Percentiles rank a stretch among this genome's conserved stretches.
Conservation (phyloP, 2,329 filamentous ascomycete species). For the Fusarium acutatum region DNA sequence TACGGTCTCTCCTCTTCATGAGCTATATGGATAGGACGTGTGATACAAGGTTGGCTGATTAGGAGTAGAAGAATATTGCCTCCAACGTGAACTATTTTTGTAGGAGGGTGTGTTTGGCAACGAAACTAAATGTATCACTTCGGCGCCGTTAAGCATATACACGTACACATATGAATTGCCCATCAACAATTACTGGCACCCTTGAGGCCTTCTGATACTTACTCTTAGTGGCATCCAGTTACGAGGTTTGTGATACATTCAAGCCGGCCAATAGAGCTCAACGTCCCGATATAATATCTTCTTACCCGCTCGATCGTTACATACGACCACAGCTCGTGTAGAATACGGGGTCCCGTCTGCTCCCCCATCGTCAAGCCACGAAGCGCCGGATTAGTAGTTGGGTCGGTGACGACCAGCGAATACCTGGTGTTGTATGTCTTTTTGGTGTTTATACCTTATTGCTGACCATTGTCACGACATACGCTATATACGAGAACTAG, state of each 20-base stretch:
- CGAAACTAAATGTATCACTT: background rate
- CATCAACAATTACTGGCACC: background rate
- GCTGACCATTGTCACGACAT: background rate
- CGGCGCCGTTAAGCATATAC: background rate
- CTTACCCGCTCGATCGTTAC: background rate
- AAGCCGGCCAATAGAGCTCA: background rate
- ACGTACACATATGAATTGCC: background rate
- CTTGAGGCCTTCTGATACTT: background rate
- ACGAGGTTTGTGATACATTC: background rate
- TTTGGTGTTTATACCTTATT: slow-evolving; percentile 2
- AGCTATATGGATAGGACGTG: background rate
- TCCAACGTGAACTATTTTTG: background rate
- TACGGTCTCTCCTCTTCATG: background rate
- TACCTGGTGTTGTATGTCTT: slow-evolving; percentile 37
- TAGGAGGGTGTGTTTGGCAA: background rate
- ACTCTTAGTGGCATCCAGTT: no score
- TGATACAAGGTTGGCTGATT: background rate
- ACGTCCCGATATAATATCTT: background rate
- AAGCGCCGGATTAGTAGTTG: slow-evolving; percentile 39
- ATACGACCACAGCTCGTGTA: slow-evolving; percentile 37
- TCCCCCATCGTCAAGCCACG: slow-evolving; percentile 32
- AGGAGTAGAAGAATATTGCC: background rate
- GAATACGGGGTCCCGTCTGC: slow-evolving; percentile 37
- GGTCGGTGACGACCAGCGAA: slow-evolving; percentile 37
- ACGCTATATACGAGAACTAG: background rate